Percentiles rank a stretch among this genome's conserved stretches.
phyloP scores from a whole-genome alignment of 2,329 filamentous ascomycete genomes.

The Dendryphion nanum region DNA sequence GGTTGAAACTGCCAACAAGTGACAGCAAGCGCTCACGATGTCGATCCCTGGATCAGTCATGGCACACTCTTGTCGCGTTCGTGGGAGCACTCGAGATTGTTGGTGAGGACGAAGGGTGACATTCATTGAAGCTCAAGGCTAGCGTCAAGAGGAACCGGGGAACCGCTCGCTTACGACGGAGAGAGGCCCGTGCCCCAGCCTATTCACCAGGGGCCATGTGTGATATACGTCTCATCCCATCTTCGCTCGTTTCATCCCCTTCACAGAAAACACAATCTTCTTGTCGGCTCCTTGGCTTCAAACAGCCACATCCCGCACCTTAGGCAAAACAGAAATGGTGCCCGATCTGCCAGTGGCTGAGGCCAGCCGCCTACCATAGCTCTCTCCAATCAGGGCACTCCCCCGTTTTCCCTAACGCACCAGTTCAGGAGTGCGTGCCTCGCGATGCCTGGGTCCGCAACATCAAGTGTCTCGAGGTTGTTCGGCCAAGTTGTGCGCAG shows the following conservation, averaged over 20 bases:
- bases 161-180: constrained; percentile 6
- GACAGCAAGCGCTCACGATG: no score
- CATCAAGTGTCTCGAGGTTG: constrained; percentile 32
- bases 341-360: constrained; percentile 24
- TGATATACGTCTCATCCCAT: constrained; percentile 24
- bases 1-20: no score
- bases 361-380: constrained; percentile 17
- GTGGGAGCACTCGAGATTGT: no score
- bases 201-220: constrained; percentile 1
- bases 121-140: constrained; percentile 2
- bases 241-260: constrained; percentile 34
- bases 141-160: constrained; percentile 1
- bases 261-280: constrained; percentile 21
- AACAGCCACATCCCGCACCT: constrained; percentile 25
- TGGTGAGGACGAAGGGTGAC: no score
- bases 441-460: constrained; percentile 30
- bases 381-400: constrained; percentile 28
- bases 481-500: constrained; percentile 29
- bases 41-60: no score
- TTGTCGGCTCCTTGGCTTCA: constrained; percentile 18
- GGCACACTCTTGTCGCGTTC: no score
- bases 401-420: constrained; percentile 11
- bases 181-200: constrained; percentile 3
- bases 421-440: constrained; percentile 13
- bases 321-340: constrained; percentile 16